These are phyloP conservation scores for Diutina mesorugosa DNA, from an alignment of 1,139 yeast species.

Conservation along the genomic window DNA sequence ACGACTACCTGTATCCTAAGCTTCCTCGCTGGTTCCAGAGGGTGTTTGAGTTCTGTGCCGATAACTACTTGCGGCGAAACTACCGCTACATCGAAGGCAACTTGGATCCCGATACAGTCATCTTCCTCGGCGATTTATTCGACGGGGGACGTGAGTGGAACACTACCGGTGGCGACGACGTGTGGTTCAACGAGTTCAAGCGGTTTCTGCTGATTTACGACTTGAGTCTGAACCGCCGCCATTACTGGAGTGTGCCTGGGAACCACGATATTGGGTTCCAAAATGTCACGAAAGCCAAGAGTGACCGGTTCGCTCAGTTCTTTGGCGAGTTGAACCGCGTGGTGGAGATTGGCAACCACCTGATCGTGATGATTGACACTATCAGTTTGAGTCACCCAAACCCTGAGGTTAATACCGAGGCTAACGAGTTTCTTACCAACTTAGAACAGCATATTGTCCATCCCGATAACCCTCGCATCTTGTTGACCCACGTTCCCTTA, in stretches of 20 bases:
- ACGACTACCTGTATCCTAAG: constrained; percentile 57
- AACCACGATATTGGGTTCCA: constrained; percentile 96
- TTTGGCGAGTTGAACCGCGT: constrained; percentile 61
- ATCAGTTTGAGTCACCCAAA: constrained; percentile 52
- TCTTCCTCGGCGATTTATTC: constrained; percentile 82
- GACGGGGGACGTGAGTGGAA: constrained; percentile 95
- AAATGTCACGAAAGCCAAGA: constrained; percentile 37
- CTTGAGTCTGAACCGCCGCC: constrained; percentile 30
- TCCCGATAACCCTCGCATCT: constrained; percentile 43
- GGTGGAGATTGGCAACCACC: constrained; percentile 57
- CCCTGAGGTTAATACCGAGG: constrained; percentile 11
- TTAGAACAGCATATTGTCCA: constrained; percentile 8
- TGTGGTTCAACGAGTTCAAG: constrained; percentile 62
- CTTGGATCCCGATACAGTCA: constrained; percentile 61
- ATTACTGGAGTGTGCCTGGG: constrained; percentile 65
- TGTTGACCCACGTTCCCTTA: constrained; percentile 73
- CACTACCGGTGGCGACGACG: constrained; percentile 17
- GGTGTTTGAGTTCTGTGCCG: constrained; percentile 40
- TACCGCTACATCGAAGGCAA: constrained; percentile 46
- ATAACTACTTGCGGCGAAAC: constrained; percentile 69
- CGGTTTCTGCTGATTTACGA: constrained; percentile 60
- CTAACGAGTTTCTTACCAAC: constrained; percentile 15
- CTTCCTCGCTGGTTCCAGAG: constrained; percentile 33
- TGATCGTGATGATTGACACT: constrained; percentile 66
- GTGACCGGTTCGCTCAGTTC: constrained; percentile 49